phyloP scores from a whole-genome alignment of 108 stramenopile species.

The Cyclotella kingstonii region DNA sequence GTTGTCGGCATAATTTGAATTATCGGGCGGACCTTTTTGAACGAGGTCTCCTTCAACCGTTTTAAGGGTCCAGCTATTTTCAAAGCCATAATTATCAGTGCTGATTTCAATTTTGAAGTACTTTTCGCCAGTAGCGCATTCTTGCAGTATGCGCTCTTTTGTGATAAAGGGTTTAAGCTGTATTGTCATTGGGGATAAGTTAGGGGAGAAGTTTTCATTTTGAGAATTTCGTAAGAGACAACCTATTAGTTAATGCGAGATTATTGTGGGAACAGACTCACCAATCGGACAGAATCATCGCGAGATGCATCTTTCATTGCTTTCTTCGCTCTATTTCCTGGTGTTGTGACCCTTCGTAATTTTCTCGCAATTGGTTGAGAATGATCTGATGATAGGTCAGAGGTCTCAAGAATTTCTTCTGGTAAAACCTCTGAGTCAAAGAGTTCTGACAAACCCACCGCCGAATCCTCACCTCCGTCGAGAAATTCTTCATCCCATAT shows the following conservation, averaged over 20 bases:
- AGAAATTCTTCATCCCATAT: background rate
- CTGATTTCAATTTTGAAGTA: constrained; percentile 14
- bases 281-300: background rate
- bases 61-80: constrained; percentile 17
- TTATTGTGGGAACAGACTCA: background rate
- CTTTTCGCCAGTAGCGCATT: constrained; percentile 1
- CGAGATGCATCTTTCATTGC: background rate
- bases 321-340: constrained; percentile 1
- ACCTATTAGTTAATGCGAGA: background rate
- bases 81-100: constrained; percentile 27
- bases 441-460: background rate
- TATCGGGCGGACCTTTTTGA: constrained; percentile 18
- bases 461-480: background rate
- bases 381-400: background rate
- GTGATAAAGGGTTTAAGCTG: background rate
- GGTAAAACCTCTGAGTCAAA: background rate
- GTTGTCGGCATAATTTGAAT: constrained; percentile 13
- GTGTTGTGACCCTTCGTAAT: background rate
- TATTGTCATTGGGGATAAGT: background rate
- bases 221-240: background rate
- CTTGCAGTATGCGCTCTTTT: background rate
- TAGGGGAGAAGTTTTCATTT: background rate
- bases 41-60: background rate
- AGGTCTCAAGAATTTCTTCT: background rate
- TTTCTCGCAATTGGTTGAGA: background rate